phyloP scores from a whole-genome alignment of 495 filamentous ascomycete genomes.

The Pyronema omphalodes region DNA sequence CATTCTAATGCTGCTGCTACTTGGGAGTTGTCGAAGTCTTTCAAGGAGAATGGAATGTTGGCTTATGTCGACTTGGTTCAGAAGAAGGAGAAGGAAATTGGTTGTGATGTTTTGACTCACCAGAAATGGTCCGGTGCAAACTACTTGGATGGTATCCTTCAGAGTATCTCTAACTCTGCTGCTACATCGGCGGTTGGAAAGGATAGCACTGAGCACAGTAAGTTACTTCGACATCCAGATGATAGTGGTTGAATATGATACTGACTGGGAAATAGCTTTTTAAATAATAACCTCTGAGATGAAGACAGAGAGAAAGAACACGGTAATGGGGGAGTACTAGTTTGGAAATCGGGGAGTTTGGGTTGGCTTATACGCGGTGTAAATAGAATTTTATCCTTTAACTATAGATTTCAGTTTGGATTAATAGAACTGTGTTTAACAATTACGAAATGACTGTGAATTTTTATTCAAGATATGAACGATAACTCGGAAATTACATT shows the following conservation, averaged over 20 bases:
- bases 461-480: no score
- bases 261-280: neutral
- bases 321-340: no score
- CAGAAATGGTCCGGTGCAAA: constrained; percentile 94
- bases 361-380: no score
- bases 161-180: constrained; percentile 70
- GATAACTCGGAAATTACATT: no score
- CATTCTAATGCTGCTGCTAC: constrained; percentile 81
- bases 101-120: constrained; percentile 88
- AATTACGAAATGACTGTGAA: no score
- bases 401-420: no score
- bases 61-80: constrained; percentile 90
- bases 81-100: constrained; percentile 71
- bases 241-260: neutral
- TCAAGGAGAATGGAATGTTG: constrained; percentile 82
- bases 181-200: constrained; percentile 29
- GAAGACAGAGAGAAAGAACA: no score
- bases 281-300: neutral
- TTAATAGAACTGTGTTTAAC: no score
- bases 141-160: constrained; percentile 86
- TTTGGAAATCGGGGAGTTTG: no score
- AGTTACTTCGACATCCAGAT: neutral
- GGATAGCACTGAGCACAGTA: constrained; percentile 33
- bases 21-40: constrained; percentile 59
- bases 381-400: no score